These are phyloP conservation scores for Thamnidium elegans DNA, from an alignment of 192 early-diverging fungal genomes.

Conservation along the genomic window DNA sequence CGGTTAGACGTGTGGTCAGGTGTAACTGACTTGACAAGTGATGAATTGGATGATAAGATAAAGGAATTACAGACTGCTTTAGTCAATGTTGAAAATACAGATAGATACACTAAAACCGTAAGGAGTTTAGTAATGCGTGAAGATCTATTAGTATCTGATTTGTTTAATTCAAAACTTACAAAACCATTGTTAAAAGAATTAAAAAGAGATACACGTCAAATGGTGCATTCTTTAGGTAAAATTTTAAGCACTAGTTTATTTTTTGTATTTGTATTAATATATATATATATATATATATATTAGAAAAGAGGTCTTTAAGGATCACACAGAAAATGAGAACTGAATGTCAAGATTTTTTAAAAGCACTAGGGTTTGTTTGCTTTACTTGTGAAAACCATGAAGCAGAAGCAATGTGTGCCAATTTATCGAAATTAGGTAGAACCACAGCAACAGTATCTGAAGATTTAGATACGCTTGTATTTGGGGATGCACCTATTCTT, in stretches of 20 bases:
- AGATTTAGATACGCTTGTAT: conserved; percentile 56
- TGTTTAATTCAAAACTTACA: too few relatives aligned
- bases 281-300: background rate
- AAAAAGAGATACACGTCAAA: background rate
- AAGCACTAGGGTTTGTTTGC: conserved; percentile 49
- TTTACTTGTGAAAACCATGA: conserved; percentile 48
- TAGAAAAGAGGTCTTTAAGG: conserved; percentile 48
- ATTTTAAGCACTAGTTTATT: background rate
- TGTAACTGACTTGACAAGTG: too few relatives aligned
- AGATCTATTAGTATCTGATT: too few relatives aligned
- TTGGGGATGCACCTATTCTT: conserved; percentile 50
- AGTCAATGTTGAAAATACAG: conserved; percentile 12
- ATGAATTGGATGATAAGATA: background rate
- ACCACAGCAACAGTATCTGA: conserved; percentile 63
- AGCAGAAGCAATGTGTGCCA: conserved; percentile 67
- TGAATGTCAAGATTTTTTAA: conserved; percentile 48
- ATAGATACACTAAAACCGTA: conserved; percentile 30
- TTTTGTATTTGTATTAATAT: conserved; percentile 4
- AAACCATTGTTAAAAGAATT: background rate
- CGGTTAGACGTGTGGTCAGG: conserved; percentile 25
- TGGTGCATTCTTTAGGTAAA: background rate
- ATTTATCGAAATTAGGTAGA: conserved; percentile 43
- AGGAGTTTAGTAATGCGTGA: conserved; percentile 10
- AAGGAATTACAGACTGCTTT: conserved; percentile 8
- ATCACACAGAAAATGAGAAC: conserved; percentile 46